These are phyloP conservation scores for Debaryomycetaceae sp. DNA, from an alignment of 1,139 yeast species.

Conservation along the genomic window DNA sequence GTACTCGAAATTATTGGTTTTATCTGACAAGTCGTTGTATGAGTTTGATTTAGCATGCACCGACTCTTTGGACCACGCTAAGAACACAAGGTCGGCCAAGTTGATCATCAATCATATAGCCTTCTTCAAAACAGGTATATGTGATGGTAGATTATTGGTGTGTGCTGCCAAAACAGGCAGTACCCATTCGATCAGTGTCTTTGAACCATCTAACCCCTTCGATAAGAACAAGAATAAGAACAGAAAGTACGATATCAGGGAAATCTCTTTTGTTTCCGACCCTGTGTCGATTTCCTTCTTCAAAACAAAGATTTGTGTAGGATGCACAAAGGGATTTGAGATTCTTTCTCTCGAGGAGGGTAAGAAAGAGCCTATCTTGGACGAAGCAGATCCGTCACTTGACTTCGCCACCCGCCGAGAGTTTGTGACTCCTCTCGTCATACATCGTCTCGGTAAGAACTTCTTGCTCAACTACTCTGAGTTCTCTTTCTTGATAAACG, in stretches of 20 bases:
- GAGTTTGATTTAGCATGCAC: constrained; percentile 73
- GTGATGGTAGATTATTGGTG: constrained; percentile 82
- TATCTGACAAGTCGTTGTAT: constrained; percentile 78
- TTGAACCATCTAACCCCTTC: constrained; percentile 67
- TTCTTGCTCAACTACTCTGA: constrained; percentile 86
- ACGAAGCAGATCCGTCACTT: constrained; percentile 94
- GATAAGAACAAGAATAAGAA: constrained; percentile 65
- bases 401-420: constrained; percentile 93
- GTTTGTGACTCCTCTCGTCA: constrained; percentile 79
- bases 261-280: constrained; percentile 79
- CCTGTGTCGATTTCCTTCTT: constrained; percentile 89
- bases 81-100: constrained; percentile 72
- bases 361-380: constrained; percentile 73
- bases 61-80: constrained; percentile 68
- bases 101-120: constrained; percentile 81
- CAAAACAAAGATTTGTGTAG: constrained; percentile 86
- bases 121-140: constrained; percentile 89
- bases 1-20: constrained; percentile 75
- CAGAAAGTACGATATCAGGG: constrained; percentile 67
- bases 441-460: constrained; percentile 84
- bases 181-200: constrained; percentile 74
- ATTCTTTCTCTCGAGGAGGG: constrained; percentile 81
- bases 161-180: constrained; percentile 84
- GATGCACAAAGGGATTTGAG: constrained; percentile 95
- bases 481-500: constrained; percentile 89